phyloP scores from a whole-genome alignment of 2,329 filamentous ascomycete species.

The Aspergillus calidoustus region DNA sequence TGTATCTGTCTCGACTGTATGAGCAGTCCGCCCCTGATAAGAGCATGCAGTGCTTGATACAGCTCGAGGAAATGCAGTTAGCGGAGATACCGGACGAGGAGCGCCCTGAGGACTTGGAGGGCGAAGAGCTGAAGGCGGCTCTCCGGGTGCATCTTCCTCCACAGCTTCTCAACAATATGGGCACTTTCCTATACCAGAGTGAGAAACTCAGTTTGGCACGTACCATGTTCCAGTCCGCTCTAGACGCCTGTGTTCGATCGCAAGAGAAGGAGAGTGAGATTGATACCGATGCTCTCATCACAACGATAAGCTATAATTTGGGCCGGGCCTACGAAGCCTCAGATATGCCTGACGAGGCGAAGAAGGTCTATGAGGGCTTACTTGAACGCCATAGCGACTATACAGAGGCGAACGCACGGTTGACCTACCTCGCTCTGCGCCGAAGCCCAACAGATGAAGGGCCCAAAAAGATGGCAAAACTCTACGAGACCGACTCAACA shows the following conservation, averaged over 20 bases:
- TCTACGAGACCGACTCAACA: constrained; percentile 80
- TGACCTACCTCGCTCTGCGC: constrained; percentile 87
- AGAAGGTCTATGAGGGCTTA: constrained; percentile 85
- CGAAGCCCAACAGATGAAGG: constrained; percentile 83
- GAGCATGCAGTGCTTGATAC: constrained; percentile 85
- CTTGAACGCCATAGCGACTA: constrained; percentile 87
- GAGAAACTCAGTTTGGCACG: constrained; percentile 81
- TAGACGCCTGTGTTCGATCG: constrained; percentile 84
- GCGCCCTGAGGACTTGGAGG: constrained; percentile 62
- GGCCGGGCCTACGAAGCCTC: constrained; percentile 90
- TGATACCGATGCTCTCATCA: constrained; percentile 89
- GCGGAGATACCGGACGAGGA: constrained; percentile 76
- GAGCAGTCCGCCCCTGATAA: constrained; percentile 85
- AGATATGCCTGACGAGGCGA: constrained; percentile 78
- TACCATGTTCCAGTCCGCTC: constrained; percentile 87
- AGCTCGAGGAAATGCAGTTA: constrained; percentile 88
- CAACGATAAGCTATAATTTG: constrained; percentile 96
- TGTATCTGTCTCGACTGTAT: constrained; percentile 91
- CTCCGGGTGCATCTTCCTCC: constrained; percentile 82
- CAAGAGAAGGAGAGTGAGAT: constrained; percentile 73
- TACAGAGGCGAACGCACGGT: constrained; percentile 83
- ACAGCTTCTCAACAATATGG: constrained; percentile 95
- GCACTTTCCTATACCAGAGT: constrained; percentile 88
- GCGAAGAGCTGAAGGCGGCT: constrained; percentile 61
- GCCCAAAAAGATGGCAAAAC: constrained; percentile 79